Conservation (phyloP, 2,329 filamentous ascomycete species). For the Colletotrichum sp. region DNA sequence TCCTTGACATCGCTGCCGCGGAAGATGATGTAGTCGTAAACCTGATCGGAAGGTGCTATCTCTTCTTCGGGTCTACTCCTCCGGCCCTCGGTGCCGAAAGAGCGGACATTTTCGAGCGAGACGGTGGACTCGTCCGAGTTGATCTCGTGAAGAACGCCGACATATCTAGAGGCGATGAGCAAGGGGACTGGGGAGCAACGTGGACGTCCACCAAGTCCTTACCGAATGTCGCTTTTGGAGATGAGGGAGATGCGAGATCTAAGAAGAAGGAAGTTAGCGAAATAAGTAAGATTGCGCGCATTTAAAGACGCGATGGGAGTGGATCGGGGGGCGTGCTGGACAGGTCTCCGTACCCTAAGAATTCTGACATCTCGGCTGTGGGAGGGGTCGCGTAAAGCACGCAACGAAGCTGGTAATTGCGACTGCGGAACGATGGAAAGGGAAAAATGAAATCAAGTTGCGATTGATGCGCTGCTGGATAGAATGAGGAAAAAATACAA, state of each 20-base stretch:
- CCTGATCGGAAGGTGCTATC: conserved; percentile 80
- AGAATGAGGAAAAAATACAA: conserved; percentile 6
- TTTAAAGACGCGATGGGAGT: conserved; percentile 30
- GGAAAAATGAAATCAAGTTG: conserved; percentile 15
- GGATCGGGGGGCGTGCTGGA: conserved; percentile 20
- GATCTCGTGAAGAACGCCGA: conserved; percentile 95
- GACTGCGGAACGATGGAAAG: conserved; percentile 3
- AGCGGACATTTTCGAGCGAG: conserved; percentile 94
- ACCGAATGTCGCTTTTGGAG: conserved; percentile 97
- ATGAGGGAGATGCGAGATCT: conserved; percentile 95
- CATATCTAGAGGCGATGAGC: conserved; percentile 68
- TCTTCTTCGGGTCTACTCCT: conserved; percentile 80
- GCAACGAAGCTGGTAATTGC: conserved; percentile 27
- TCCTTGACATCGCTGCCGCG: conserved; percentile 98
- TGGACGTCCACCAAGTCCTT: conserved; percentile 40
- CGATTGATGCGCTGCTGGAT: conserved; percentile 16
- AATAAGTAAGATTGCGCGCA: conserved; percentile 1
- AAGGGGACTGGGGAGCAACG: conserved; percentile 12
- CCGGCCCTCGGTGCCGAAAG: conserved; percentile 92
- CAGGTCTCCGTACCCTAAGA: conserved; percentile 56
- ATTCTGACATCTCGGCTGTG: conserved; percentile 59
- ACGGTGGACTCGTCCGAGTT: conserved; percentile 97
- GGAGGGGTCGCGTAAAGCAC: conserved; percentile 44
- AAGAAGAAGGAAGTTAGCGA: conserved; percentile 21
- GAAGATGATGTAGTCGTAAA: conserved; percentile 99